Evolutionary conservation across 2,329 filamentous ascomycete species (phyloP).

Genomic region (Verticillium zaregamsianum): DNA sequence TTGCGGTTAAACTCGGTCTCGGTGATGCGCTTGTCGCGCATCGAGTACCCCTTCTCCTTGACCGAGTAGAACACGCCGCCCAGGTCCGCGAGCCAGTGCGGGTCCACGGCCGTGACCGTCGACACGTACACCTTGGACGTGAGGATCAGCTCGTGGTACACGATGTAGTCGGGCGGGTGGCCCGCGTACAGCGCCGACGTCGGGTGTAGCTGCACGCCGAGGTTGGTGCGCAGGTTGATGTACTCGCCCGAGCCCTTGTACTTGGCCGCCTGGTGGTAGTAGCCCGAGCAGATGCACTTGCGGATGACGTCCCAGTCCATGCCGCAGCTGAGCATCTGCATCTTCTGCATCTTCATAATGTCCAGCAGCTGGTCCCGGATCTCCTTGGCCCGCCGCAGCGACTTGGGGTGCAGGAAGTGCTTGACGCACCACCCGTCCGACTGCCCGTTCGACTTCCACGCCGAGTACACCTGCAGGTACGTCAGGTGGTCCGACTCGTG

Average conservation of each 20-base stretch:
- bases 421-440: slow-evolving; percentile 89
- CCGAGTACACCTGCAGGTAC: slow-evolving; percentile 89
- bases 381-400: slow-evolving; percentile 84
- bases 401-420: slow-evolving; percentile 95
- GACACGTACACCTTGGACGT: slow-evolving; percentile 98
- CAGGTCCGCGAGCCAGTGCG: slow-evolving; percentile 93
- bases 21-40: slow-evolving; percentile 77
- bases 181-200: slow-evolving; percentile 93
- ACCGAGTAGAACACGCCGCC: slow-evolving; percentile 96
- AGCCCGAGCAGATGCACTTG: slow-evolving; percentile 95
- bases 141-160: slow-evolving; percentile 96
- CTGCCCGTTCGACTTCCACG: slow-evolving; percentile 89
- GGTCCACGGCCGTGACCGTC: slow-evolving; percentile 92
- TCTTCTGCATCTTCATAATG: slow-evolving; percentile 91
- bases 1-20: slow-evolving; percentile 90
- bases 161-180: slow-evolving; percentile 92
- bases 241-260: slow-evolving; percentile 97
- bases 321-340: slow-evolving; percentile 81
- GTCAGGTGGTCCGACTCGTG: slow-evolving; percentile 96
- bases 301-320: slow-evolving; percentile 96
- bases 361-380: slow-evolving; percentile 90
- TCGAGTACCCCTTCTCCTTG: slow-evolving; percentile 95
- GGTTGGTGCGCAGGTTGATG: slow-evolving; percentile 90
- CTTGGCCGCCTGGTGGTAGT: slow-evolving; percentile 96
- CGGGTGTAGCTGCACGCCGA: slow-evolving; percentile 90